A percentile compares a stretch with the other conserved stretches of the same genome.
phyloP scores from a whole-genome alignment of 2,329 filamentous ascomycete species.

The Elsinoe ampelina region DNA sequence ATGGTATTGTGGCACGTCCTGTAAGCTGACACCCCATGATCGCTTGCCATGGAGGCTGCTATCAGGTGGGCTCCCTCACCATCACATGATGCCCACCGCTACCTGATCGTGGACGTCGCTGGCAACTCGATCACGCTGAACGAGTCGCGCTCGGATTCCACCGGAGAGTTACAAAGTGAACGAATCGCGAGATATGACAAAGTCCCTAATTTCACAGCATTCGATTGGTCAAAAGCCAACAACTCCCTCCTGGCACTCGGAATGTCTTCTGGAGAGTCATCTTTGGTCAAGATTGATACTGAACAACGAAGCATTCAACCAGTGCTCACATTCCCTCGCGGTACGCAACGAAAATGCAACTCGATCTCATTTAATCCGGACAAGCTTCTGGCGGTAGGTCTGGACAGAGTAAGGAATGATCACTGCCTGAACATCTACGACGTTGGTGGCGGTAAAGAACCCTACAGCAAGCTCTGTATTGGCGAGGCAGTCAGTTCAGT shows the following conservation, averaged over 20 bases:
- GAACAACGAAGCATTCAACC: constrained; percentile 43
- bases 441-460: constrained; percentile 48
- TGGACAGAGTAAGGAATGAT: constrained; percentile 74
- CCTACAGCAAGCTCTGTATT: constrained; percentile 47
- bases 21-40: neutral
- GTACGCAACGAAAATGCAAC: constrained; percentile 68
- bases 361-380: constrained; percentile 72
- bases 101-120: constrained; percentile 53
- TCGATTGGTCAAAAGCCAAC: constrained; percentile 55
- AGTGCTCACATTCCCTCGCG: constrained; percentile 26
- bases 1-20: neutral
- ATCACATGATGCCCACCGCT: constrained; percentile 43
- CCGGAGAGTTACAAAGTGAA: constrained; percentile 41
- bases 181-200: constrained; percentile 42
- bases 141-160: constrained; percentile 34
- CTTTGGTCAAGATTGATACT: constrained; percentile 63
- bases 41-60: constrained; percentile 45
- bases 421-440: constrained; percentile 78
- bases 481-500: constrained; percentile 71
- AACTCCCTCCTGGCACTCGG: constrained; percentile 65
- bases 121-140: constrained; percentile 52
- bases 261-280: constrained; percentile 64
- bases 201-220: constrained; percentile 52
- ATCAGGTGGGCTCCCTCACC: constrained; percentile 56
- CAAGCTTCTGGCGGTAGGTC: constrained; percentile 61